phyloP scores from a whole-genome alignment of 176 grass and related monocot species.

The Eleusine indica region DNA sequence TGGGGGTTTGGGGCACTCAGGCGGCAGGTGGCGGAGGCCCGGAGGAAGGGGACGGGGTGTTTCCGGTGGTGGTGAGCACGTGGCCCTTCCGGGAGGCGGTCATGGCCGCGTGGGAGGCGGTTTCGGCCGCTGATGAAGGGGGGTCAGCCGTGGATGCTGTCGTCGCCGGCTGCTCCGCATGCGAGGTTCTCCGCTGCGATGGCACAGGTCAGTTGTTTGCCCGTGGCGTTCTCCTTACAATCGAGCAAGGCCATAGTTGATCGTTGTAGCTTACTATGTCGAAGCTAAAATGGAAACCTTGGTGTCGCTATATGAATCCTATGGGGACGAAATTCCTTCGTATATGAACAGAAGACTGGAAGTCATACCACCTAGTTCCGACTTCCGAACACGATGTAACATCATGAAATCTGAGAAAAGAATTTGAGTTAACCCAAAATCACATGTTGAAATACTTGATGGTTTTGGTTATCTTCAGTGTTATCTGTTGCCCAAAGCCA shows the following conservation, averaged over 20 bases:
- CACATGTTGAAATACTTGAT: not conserved
- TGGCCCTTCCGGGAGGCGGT: conserved; percentile 83
- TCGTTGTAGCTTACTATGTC: not conserved
- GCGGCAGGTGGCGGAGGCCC: not conserved
- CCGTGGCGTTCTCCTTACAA: not conserved
- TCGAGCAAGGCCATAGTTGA: not conserved
- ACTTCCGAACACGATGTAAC: not conserved
- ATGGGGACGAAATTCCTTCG: not conserved
- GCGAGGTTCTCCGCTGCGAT: conserved; percentile 85
- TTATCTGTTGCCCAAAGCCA: not conserved
- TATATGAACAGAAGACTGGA: not conserved
- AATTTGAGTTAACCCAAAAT: not conserved
- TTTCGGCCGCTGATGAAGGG: conserved; percentile 33
- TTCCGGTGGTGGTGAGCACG: conserved; percentile 78
- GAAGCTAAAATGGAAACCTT: not conserved
- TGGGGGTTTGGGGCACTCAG: conserved; percentile 16
- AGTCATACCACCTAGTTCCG: not conserved
- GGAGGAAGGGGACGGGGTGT: conserved; percentile 20
- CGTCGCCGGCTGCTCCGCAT: conserved; percentile 75
- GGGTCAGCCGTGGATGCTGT: conserved; percentile 72
- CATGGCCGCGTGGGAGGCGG: conserved; percentile 67
- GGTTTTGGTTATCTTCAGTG: not conserved
- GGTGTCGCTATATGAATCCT: not conserved
- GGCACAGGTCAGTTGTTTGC: conserved; percentile 64
- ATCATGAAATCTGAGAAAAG: not conserved